Conservation (phyloP, 2,329 filamentous ascomycete genomes). For the Pseudocercospora pini-densiflorae region DNA sequence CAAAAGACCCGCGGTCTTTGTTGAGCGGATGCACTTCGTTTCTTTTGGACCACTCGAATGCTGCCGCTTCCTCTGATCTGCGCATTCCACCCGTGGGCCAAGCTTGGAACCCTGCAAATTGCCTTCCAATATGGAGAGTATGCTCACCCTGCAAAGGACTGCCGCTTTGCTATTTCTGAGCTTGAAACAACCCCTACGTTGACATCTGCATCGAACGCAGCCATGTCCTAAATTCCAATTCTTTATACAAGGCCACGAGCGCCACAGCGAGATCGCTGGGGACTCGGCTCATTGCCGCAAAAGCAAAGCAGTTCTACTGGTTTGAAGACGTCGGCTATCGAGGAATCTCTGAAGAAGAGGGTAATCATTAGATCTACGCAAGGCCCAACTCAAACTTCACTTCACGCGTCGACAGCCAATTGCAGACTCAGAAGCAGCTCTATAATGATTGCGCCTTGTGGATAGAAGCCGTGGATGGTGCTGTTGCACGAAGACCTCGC, state of each 20-base stretch:
- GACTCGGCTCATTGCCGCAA: neutral
- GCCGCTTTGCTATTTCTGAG: neutral
- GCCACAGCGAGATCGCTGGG: neutral
- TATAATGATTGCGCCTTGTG: neutral
- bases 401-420: neutral
- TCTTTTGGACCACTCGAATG: constrained; percentile 9
- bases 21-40: constrained; percentile 5
- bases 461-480: neutral
- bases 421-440: neutral
- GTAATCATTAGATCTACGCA: constrained; percentile 1
- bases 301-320: neutral
- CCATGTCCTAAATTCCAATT: constrained; percentile 4
- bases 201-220: neutral
- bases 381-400: neutral
- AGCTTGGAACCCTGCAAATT: constrained; percentile 7
- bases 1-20: neutral
- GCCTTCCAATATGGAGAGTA: constrained; percentile 1
- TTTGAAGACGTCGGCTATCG: neutral
- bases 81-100: constrained; percentile 2
- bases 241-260: neutral
- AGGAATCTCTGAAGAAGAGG: neutral
- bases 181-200: neutral
- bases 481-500: neutral
- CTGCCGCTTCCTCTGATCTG: constrained; percentile 4
- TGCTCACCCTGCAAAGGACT: neutral